A percentile compares a stretch with the other conserved stretches of the same genome.
Evolutionary conservation across 2,329 filamentous ascomycete genomes (phyloP).

Genomic region (Alternaria sp.): DNA sequence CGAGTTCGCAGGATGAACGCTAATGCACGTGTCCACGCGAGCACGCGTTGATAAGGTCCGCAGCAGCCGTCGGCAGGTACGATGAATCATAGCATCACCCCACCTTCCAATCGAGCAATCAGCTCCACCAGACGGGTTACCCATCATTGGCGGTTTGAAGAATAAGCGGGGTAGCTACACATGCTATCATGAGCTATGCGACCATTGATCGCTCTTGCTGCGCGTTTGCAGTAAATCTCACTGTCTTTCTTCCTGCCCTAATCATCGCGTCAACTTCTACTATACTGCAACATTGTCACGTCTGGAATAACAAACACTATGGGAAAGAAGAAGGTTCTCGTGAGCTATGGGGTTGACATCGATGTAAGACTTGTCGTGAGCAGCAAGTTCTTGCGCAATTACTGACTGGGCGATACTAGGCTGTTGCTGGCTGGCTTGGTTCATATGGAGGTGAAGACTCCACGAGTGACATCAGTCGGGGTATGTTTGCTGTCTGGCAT

Average conservation of each 20-base stretch:
- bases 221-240: neutral
- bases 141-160: neutral
- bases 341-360: conserved; percentile 73
- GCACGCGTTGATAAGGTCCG: conserved; percentile 18
- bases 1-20: neutral
- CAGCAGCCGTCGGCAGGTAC: conserved; percentile 10
- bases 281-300: neutral
- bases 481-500: conserved; percentile 42
- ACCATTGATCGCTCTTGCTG: neutral
- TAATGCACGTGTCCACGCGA: conserved; percentile 18
- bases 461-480: conserved; percentile 73
- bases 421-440: conserved; percentile 74
- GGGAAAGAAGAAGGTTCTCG: conserved; percentile 61
- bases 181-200: conserved; percentile 8
- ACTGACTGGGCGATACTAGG: neutral
- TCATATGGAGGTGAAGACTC: conserved; percentile 77
- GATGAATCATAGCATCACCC: conserved; percentile 15
- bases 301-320: conserved; percentile 30
- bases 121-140: neutral
- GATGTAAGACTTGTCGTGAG: conserved; percentile 53
- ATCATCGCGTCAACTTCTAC: neutral
- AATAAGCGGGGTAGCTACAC: conserved; percentile 21
- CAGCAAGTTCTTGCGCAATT: conserved; percentile 49
- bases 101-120: conserved; percentile 14
- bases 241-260: neutral